Evolutionary conservation across 306 rosid genomes (phyloP), one percentile per base, ranked within the genome.

Genomic region (Prunus mume): DNA sequence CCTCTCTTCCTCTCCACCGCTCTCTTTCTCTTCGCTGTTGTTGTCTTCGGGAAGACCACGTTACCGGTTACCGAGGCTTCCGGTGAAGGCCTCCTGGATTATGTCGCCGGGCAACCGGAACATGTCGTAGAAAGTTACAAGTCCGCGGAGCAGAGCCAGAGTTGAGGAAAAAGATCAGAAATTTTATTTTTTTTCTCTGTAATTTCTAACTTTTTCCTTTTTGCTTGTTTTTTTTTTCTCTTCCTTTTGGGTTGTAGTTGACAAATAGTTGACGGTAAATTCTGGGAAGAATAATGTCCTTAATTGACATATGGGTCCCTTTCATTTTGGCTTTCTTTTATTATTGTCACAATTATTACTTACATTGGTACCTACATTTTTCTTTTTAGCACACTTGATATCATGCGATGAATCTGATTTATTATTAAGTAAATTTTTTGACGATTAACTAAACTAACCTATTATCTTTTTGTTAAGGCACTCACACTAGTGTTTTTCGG

Each of bases 1-100:
- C 98, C 98, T 3, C 98, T 94, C 27, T 72, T 90, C 27, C 85
- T 92, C 86, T 92, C 98, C 77, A 92, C 98, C 1, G 90, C 96
- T 1, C 83, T 92, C 74, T 89, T 90, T 60, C 93, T 94, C 77
- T 78, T 87, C 68, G 85, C 90, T 49, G 93, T 94, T 71, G 74
- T 89, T 47, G 51, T 89, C 74, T 85, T 94, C 74, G 89, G 85
- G 9, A 87, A 76, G 68, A 87, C 91, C 65, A 80, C 89, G 30
- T 58, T 76, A 1, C 80, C 86, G 12, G 30, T 78, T 6, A 0
- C 91, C 56, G 91, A 86, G 18, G 32, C 84, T 38, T 78, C 73
- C 60, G 91, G 84, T 27, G 90, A 88, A 64, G 94, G 88, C 43
- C 89, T 94, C 71, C 93, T 94, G 50, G 87, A 90, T 73, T 91